Conservation (phyloP, 768 basidiomycete species). For the Leccinum boreale region DNA sequence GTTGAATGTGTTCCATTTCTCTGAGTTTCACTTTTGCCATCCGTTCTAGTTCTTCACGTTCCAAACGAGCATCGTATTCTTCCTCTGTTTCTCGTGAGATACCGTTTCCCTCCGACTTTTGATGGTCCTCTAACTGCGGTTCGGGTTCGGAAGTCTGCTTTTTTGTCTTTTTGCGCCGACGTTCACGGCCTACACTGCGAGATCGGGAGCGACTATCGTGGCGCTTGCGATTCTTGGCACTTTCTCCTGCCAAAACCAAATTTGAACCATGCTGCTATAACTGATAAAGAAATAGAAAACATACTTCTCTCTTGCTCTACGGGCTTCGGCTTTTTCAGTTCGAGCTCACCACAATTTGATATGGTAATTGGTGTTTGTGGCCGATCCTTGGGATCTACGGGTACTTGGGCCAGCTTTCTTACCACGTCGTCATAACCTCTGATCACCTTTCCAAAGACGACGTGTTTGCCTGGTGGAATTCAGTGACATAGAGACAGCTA, state of each 20-base stretch:
- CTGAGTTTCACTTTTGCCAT: conserved; percentile 42
- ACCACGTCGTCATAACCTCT: conserved; percentile 61
- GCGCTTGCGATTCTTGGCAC: conserved; percentile 18
- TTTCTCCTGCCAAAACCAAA: conserved; percentile 4
- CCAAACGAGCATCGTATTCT: conserved; percentile 66
- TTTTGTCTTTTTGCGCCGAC: conserved; percentile 29
- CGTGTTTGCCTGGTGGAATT: conserved; percentile 50
- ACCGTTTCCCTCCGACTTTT: background rate
- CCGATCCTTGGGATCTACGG: conserved; percentile 72
- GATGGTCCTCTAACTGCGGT: conserved; percentile 8
- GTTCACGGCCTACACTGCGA: conserved; percentile 26
- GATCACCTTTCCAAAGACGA: conserved; percentile 54
- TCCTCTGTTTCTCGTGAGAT: conserved; percentile 58
- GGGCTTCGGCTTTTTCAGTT: conserved; percentile 44
- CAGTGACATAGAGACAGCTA: background rate
- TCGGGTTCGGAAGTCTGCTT: conserved; percentile 5
- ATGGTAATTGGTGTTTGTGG: conserved; percentile 67
- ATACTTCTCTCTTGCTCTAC: conserved; percentile 15
- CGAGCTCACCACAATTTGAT: conserved; percentile 80
- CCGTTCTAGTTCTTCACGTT: conserved; percentile 64
- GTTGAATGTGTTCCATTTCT: conserved; percentile 50
- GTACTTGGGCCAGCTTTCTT: conserved; percentile 55
- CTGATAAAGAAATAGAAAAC: background rate
- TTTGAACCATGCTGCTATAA: background rate
- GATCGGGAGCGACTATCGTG: conserved; percentile 25